Percentiles rank a stretch among this genome's conserved stretches.
Evolutionary conservation across 2,329 filamentous ascomycete species (phyloP).

Genomic region (Nemania sp.): DNA sequence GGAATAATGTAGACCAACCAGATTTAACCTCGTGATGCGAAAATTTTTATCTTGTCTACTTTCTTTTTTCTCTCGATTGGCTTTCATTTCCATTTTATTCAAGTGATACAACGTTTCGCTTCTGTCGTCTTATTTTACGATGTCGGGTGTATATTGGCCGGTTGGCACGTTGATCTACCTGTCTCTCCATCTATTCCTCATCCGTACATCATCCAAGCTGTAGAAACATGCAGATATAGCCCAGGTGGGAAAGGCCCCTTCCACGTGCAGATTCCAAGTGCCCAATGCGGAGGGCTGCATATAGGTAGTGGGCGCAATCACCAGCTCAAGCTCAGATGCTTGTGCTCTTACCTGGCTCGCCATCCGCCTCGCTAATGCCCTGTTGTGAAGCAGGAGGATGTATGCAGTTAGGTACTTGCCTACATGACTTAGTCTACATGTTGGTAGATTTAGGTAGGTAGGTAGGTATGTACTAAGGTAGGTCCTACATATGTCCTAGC

Average conservation of each 20-base stretch:
- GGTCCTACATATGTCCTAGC: not conserved
- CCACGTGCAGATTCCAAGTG: constrained; percentile 19
- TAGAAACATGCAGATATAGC: not conserved
- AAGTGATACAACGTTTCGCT: not conserved
- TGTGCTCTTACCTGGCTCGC: not conserved
- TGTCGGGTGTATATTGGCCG: not conserved
- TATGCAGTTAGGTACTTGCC: not conserved
- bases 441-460: not conserved
- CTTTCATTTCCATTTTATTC: not conserved
- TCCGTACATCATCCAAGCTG: not conserved
- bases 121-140: not conserved
- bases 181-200: not conserved
- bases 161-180: not conserved
- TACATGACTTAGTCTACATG: not conserved
- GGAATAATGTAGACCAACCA: not conserved
- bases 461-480: not conserved
- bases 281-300: constrained; percentile 27
- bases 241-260: not conserved
- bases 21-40: not conserved
- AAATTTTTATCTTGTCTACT: not conserved
- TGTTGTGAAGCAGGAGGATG: not conserved
- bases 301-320: constrained; percentile 9
- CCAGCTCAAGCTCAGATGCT: not conserved
- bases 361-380: not conserved
- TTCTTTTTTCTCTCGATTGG: not conserved